Evolutionary conservation across 495 filamentous ascomycete genomes (phyloP).

Genomic region (Penicillium cinerascens): DNA sequence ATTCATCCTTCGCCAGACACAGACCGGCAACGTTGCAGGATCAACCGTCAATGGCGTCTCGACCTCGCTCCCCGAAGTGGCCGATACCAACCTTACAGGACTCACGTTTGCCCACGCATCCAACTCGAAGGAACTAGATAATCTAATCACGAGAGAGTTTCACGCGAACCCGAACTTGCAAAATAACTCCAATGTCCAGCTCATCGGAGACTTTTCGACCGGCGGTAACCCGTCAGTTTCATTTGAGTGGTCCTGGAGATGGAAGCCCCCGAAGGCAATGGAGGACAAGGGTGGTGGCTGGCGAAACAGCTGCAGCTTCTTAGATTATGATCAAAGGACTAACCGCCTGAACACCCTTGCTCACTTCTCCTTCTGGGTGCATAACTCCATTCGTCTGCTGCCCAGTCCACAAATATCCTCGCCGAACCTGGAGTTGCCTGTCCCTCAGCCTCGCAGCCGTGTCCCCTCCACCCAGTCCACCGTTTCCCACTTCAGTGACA

Average conservation of each 20-base stretch:
- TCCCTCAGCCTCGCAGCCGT: slow-evolving; percentile 73
- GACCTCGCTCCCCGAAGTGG: slow-evolving; percentile 43
- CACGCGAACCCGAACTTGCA: slow-evolving; percentile 96
- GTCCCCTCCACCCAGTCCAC: slow-evolving; percentile 78
- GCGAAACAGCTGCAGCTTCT: slow-evolving; percentile 92
- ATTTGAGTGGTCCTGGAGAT: slow-evolving; percentile 95
- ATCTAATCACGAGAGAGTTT: slow-evolving; percentile 89
- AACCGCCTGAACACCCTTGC: slow-evolving; percentile 86
- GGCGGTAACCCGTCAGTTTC: slow-evolving; percentile 76
- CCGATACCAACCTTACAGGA: slow-evolving; percentile 78
- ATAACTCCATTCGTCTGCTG: slow-evolving; percentile 53
- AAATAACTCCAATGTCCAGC: slow-evolving; percentile 91
- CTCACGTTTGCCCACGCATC: slow-evolving; percentile 91
- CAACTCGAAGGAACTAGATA: slow-evolving; percentile 81
- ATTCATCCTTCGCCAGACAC: slow-evolving; percentile 74
- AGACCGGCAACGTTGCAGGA: slow-evolving; percentile 38
- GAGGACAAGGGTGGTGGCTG: slow-evolving; percentile 91
- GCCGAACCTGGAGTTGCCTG: slow-evolving; percentile 64
- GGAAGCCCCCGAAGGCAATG: slow-evolving; percentile 78
- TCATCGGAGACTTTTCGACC: slow-evolving; percentile 85
- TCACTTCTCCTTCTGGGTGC: slow-evolving; percentile 91
- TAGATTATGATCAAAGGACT: slow-evolving; percentile 92
- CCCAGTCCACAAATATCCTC: slow-evolving; percentile 51
- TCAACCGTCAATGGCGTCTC: slow-evolving; percentile 49
- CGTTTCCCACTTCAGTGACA: slow-evolving; percentile 70